Evolutionary conservation across 345 rosid genomes (phyloP).

Genomic region (Lepidium didymum): DNA sequence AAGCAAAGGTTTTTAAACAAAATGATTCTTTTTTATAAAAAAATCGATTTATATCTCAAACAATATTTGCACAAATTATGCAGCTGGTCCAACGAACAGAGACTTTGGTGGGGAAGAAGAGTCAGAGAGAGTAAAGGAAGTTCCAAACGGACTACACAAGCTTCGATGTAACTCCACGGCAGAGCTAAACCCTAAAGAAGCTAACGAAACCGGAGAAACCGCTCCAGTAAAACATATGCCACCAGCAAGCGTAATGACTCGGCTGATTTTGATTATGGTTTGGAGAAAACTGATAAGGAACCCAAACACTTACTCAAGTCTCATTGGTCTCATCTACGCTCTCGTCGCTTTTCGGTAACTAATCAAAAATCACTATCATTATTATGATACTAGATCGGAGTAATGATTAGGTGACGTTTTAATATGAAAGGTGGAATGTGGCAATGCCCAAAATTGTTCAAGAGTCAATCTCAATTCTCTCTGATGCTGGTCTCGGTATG

Average conservation of each 20-base stretch:
- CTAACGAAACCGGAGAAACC: slow-evolving; percentile 29
- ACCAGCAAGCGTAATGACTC: slow-evolving; percentile 87
- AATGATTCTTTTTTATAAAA: no score
- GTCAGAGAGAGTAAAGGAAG: slow-evolving; percentile 36
- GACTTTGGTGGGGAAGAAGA: slow-evolving; percentile 47
- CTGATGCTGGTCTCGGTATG: slow-evolving; percentile 97
- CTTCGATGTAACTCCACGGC: slow-evolving; percentile 58
- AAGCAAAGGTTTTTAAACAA: slow-evolving; percentile 55
- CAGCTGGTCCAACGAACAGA: slow-evolving; percentile 34
- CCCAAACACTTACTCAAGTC: slow-evolving; percentile 89
- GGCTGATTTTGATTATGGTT: slow-evolving; percentile 83
- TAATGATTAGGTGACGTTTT: background rate
- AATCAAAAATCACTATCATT: background rate
- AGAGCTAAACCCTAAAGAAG: slow-evolving; percentile 65
- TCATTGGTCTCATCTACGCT: slow-evolving; percentile 87
- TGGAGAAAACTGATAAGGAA: slow-evolving; percentile 92
- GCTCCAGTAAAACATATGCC: slow-evolving; percentile 63
- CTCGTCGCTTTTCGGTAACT: slow-evolving; percentile 60
- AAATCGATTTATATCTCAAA: background rate
- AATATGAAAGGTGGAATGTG: slow-evolving; percentile 38
- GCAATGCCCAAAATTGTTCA: slow-evolving; percentile 76
- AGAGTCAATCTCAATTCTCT: slow-evolving; percentile 64
- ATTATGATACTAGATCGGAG: background rate
- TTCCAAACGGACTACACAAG: slow-evolving; percentile 38
- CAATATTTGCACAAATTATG: background rate